Conservation (phyloP, 768 basidiomycete species). For the Termitomyces sp. region DNA sequence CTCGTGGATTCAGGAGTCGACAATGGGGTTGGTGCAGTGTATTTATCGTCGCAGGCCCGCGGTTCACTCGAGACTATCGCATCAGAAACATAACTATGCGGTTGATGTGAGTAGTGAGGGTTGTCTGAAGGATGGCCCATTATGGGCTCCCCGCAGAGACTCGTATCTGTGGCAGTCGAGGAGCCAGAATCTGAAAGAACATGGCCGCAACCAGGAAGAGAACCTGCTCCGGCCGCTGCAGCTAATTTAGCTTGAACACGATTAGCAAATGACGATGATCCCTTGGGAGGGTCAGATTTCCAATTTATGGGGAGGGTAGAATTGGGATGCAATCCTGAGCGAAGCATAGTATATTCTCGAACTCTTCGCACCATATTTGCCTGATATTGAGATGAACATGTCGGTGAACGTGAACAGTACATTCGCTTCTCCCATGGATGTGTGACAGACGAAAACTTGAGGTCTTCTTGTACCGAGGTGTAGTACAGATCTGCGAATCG, state of each 20-base stretch:
- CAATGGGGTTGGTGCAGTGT: not conserved
- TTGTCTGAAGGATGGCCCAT: not conserved
- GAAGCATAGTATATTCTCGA: not conserved
- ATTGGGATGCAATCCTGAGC: not conserved
- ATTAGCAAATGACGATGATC: conserved; percentile 36
- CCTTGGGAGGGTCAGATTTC: conserved; percentile 2
- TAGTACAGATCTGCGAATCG: conserved; percentile 40
- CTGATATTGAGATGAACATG: not conserved
- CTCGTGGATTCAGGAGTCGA: not conserved
- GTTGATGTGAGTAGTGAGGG: not conserved
- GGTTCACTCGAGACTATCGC: not conserved
- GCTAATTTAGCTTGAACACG: conserved; percentile 42
- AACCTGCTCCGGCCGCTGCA: conserved; percentile 9
- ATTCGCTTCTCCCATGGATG: not conserved
- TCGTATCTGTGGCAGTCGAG: not conserved
- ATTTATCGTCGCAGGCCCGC: not conserved
- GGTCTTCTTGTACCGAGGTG: conserved; percentile 24
- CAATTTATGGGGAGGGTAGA: not conserved
- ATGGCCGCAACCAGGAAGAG: not conserved
- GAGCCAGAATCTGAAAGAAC: not conserved
- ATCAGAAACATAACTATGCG: not conserved
- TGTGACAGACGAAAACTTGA: not conserved
- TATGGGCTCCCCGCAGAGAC: not conserved
- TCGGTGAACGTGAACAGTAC: not conserved
- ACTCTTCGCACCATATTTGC: not conserved